Percentiles rank a stretch among this genome's conserved stretches.
These are phyloP conservation scores for Ceratobasidium sp. DNA, from an alignment of 1,284 basidiomycete species.

Conservation along the genomic window DNA sequence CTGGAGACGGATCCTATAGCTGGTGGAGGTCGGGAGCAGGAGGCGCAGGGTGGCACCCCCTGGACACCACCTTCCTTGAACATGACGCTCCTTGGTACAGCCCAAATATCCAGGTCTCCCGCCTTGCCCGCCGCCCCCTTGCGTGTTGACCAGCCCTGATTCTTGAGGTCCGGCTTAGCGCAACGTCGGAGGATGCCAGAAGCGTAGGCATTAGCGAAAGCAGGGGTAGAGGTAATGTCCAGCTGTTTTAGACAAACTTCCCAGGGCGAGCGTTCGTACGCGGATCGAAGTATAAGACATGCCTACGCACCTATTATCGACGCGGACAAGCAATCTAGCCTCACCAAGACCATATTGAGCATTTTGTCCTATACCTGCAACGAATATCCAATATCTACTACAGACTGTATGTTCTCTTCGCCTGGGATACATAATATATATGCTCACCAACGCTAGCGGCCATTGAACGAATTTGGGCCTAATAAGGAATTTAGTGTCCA, in stretches of 20 bases:
- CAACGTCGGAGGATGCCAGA: constrained; percentile 61
- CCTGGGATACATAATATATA: not conserved
- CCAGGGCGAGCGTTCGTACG: not conserved
- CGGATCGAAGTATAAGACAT: constrained; percentile 43
- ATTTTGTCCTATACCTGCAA: constrained; percentile 60
- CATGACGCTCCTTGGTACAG: constrained; percentile 65
- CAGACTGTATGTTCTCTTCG: constrained; percentile 41
- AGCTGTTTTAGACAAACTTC: constrained; percentile 65
- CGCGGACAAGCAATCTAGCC: constrained; percentile 63
- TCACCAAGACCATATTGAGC: constrained; percentile 60
- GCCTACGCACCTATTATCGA: constrained; percentile 66
- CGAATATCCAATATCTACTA: constrained; percentile 47
- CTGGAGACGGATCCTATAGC: too few relatives aligned
- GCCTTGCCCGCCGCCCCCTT: constrained; percentile 51
- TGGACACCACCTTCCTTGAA: constrained; percentile 66
- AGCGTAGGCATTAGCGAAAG: constrained; percentile 61
- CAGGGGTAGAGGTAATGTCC: constrained; percentile 58
- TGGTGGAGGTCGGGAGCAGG: too few relatives aligned
- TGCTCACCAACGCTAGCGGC: constrained; percentile 58
- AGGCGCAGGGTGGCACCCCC: too few relatives aligned
- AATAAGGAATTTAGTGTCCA: constrained; percentile 47
- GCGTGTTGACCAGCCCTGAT: constrained; percentile 59
- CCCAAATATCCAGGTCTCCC: constrained; percentile 66
- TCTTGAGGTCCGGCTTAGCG: constrained; percentile 51
- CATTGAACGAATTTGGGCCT: constrained; percentile 65